Evolutionary conservation across 345 rosid genomes (phyloP).

Genomic region (Lumnitzera racemosa): DNA sequence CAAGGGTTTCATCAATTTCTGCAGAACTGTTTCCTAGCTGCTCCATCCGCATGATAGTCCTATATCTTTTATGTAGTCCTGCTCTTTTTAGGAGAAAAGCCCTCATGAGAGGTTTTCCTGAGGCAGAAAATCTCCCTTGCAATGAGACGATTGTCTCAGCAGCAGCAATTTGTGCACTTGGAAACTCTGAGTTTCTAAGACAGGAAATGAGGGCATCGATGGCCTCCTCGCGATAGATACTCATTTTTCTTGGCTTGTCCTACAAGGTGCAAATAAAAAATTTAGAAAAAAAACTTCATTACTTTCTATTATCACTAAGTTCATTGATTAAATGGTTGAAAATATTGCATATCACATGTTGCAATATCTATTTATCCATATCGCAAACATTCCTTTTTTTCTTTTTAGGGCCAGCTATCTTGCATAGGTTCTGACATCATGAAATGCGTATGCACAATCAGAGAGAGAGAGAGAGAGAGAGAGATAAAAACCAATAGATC

Average conservation of each 20-base stretch:
- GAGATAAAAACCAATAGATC: slow-evolving; percentile 54
- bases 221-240: slow-evolving; percentile 71
- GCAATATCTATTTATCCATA: too few species aligned
- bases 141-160: slow-evolving; percentile 43
- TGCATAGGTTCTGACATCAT: too few species aligned
- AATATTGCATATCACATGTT: too few species aligned
- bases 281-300: background rate
- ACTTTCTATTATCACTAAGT: too few species aligned
- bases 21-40: slow-evolving; percentile 19
- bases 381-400: too few species aligned
- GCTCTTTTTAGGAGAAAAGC: slow-evolving; percentile 53
- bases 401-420: too few species aligned
- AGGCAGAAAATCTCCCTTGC: slow-evolving; percentile 56
- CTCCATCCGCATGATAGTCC: slow-evolving; percentile 36
- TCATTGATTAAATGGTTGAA: too few species aligned
- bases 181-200: slow-evolving; percentile 44
- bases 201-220: slow-evolving; percentile 52
- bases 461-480: slow-evolving; percentile 1
- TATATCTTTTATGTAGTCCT: slow-evolving; percentile 39
- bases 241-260: slow-evolving; percentile 72
- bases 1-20: slow-evolving; percentile 38
- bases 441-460: too few species aligned
- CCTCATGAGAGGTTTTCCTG: slow-evolving; percentile 45
- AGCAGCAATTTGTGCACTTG: slow-evolving; percentile 49
- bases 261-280: slow-evolving; percentile 14